Base-by-base conservation (phyloP, 305 asterid genomes). In the Fraxinus platypoda region DNA sequence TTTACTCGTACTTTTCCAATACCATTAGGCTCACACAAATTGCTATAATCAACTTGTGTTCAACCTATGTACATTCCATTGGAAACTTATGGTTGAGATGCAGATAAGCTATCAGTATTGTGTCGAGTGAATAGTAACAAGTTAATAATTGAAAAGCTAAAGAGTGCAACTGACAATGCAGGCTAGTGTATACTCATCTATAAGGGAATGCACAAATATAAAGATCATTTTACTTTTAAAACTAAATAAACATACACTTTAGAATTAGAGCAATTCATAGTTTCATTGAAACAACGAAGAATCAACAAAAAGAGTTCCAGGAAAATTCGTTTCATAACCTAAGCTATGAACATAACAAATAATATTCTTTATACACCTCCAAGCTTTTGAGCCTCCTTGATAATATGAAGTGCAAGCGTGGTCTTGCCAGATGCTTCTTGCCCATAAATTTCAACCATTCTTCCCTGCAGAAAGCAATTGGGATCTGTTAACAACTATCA, bases 401-500 rank as follows among this genome's bases (percentile, higher is more conserved):
- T 88, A 73, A 91, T 91, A 88, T 96, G 98, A 49, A 96, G 87
- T 17, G 99, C 98, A 30, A 93, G 95, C 26, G 98, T 94, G 34
- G 98, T 96, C 97, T 96, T 94, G 79, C 99, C 99, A 4, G 98
- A 96, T 82, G 98, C 98, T 91, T 96, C 99, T 82, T 88, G 97
- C 80, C 99, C 98, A 80, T 90, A 94, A 52, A 96, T 88, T 87
- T 96, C 98, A 34, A 96, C 91, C 88, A 94, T 91, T 86, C 98
- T 90, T 83, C 99, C 99, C 98, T 94, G 90, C 80, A 75, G 66
- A 84, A 84, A 84, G 85, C 83, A 88, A 85, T 57, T 34, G 75
- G 77, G 33, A 70, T 72, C 57, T 1, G 77, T 89, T 46, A 86
- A 25, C 33, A 34, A 31, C 41, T 17, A 71, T 74, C 80, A 68